These are phyloP conservation scores for Cryptosporidium baileyi DNA, from an alignment of 169 alveolate genomes.

Conservation along the genomic window DNA sequence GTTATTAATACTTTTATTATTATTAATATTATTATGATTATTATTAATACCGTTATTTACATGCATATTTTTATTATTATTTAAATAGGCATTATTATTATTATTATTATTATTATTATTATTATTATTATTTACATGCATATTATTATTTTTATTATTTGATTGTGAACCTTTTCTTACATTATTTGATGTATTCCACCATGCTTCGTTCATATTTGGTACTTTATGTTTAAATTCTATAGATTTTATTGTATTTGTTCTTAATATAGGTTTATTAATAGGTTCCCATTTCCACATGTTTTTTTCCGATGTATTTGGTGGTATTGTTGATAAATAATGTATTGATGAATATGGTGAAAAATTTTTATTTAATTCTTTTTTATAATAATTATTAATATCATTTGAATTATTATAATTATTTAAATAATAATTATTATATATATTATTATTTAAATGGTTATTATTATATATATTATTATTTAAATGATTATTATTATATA, in stretches of 20 bases:
- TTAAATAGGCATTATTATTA: background rate
- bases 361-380: conserved; percentile 10
- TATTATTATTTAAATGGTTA: background rate
- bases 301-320: background rate
- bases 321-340: background rate
- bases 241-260: conserved; percentile 29
- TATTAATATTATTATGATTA: background rate
- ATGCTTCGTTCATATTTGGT: conserved; percentile 52
- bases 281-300: conserved; percentile 54
- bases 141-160: background rate
- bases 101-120: background rate
- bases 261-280: conserved; percentile 42
- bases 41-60: background rate
- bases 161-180: conserved; percentile 22
- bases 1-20: background rate
- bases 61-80: background rate
- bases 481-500: background rate
- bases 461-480: background rate
- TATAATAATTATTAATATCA: background rate
- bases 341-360: conserved; percentile 67
- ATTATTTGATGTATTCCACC: conserved; percentile 53
- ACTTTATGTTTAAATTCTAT: conserved; percentile 35
- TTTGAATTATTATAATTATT: background rate
- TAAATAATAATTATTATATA: background rate
- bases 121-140: background rate